phyloP scores from a whole-genome alignment of 345 rosid species.

The Rubroshorea leprosula region DNA sequence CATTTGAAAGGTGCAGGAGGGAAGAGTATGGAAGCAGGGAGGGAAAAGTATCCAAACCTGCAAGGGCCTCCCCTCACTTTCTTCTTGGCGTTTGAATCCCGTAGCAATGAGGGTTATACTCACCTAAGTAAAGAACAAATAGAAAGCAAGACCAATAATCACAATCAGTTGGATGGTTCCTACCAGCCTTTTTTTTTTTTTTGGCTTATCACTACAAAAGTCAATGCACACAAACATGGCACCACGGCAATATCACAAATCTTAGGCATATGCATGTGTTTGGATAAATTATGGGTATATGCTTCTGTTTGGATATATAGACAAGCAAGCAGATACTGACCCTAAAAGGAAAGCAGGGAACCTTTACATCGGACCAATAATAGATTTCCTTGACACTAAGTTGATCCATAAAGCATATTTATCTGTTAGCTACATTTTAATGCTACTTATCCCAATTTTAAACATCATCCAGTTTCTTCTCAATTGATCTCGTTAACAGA shows the following conservation, averaged over 20 bases:
- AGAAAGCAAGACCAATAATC: slow-evolving; percentile 3
- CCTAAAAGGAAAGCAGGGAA: neutral
- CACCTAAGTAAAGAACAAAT: slow-evolving; percentile 36
- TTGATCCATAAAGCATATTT: too few relatives aligned
- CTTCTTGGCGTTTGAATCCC: slow-evolving; percentile 90
- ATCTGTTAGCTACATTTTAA: neutral
- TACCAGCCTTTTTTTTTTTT: too few relatives aligned
- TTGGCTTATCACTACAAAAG: neutral
- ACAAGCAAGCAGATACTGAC: neutral
- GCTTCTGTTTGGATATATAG: neutral
- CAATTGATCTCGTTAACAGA: neutral
- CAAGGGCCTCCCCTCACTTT: slow-evolving; percentile 52
- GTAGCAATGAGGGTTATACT: slow-evolving; percentile 92
- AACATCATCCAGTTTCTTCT: slow-evolving; percentile 1
- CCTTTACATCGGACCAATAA: neutral
- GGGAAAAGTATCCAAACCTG: slow-evolving; percentile 56
- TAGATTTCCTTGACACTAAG: neutral
- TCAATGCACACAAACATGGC: neutral
- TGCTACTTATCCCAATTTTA: neutral
- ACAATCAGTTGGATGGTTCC: slow-evolving; percentile 7
- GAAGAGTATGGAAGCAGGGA: slow-evolving; percentile 9
- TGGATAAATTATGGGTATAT: too few relatives aligned
- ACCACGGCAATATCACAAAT: neutral
- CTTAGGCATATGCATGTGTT: neutral
- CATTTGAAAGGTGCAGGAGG: neutral